Base-by-base conservation (phyloP, 495 filamentous ascomycete genomes). In the Hyphodiscus hymeniophilus region DNA sequence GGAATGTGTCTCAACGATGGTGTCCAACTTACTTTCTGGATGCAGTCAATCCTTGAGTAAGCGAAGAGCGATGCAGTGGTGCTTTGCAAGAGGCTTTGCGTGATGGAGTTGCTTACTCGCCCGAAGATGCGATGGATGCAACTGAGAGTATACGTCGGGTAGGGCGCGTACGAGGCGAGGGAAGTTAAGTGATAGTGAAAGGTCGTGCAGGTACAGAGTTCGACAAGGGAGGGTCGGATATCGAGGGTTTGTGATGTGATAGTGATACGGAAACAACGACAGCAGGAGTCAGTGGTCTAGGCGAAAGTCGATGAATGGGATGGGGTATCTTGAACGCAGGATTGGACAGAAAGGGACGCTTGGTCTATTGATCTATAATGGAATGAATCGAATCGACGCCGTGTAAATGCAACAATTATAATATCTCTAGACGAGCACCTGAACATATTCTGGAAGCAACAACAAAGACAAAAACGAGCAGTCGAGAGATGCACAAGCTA, bases 401-500 rank as follows among this genome's bases (percentile, higher is more conserved):
- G 46, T 26, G 45, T 41, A 52, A 52, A 55, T 52, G 48, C 45
- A 52, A 40, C 40, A 41, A 44, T 8, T 4, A 44, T 28, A 48
- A 48, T 35, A 22, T 47, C 47, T 35, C 26, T n/a, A n/a, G n/a
- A n/a, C n/a, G n/a, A n/a, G n/a, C n/a, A n/a, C n/a, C n/a, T n/a
- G n/a, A n/a, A n/a, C n/a, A n/a, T n/a, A n/a, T n/a, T n/a, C n/a
- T n/a, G n/a, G n/a, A n/a, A n/a, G n/a, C n/a, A n/a, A n/a, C n/a
- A 47, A 21, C 48, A 39, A 32, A 42, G 5, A 48, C 52, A 59
- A 34, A 57, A 42, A 52, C 16, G 35, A 56, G 30, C 32, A 12
- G 50, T 52, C 34, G 59, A 54, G 48, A 58, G 63, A 49, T 58
- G 62, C 60, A 56, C 66, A 68, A 74, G 70, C 71, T 73, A 64